Percentiles rank a stretch among this genome's conserved stretches.
These are phyloP conservation scores for Bathelium albidoporum DNA, from an alignment of 495 filamentous ascomycete genomes.

Conservation along the genomic window DNA sequence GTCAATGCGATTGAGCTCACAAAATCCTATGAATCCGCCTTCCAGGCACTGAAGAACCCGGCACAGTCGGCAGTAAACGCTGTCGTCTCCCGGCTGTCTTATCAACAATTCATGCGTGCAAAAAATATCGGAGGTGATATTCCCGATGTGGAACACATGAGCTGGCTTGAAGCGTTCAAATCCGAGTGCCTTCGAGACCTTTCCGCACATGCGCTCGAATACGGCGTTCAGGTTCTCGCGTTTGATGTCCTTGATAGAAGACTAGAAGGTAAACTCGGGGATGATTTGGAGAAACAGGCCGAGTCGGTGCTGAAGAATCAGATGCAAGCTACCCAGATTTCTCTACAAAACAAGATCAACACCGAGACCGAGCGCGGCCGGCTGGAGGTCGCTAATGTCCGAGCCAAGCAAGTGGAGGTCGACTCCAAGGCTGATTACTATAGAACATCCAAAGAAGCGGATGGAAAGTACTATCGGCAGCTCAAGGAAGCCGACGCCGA, in stretches of 20 bases:
- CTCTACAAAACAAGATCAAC: neutral
- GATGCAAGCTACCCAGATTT: neutral
- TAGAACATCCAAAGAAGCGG: neutral
- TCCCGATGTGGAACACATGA: neutral
- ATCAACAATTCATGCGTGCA: slow-evolving; percentile 1
- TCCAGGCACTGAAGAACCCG: neutral
- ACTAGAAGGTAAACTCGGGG: slow-evolving; percentile 41
- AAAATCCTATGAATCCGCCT: neutral
- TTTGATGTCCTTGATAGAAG: neutral
- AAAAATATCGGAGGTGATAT: slow-evolving; percentile 1
- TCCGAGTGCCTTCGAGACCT: neutral
- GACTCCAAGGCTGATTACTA: neutral
- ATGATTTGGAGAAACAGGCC: slow-evolving; percentile 68
- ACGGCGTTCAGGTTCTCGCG: neutral
- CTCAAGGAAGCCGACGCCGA: neutral
- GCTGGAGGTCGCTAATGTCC: neutral
- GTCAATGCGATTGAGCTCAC: neutral
- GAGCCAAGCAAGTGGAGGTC: neutral
- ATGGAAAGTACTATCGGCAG: neutral
- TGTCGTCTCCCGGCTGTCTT: neutral
- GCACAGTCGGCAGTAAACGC: neutral
- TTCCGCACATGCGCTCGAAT: neutral
- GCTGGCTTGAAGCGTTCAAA: slow-evolving; percentile 2
- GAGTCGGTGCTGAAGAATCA: neutral
- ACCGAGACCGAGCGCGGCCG: neutral